Evolutionary conservation across 371 early-diverging fungal species (phyloP).

Genomic region (Fennellomyces sp.): DNA sequence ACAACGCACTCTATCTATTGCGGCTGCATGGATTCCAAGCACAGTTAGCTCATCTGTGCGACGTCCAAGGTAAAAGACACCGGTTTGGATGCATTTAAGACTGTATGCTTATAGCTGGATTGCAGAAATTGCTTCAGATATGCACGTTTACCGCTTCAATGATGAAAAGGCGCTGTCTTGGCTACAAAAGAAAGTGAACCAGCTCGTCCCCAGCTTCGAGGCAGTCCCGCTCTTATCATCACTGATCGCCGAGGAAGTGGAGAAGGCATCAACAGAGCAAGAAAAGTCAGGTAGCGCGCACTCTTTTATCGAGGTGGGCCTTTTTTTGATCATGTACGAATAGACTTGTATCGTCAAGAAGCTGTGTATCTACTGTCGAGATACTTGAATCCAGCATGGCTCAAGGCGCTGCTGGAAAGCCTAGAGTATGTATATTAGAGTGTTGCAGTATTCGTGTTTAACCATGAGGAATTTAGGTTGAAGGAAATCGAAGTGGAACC

Average conservation of each 20-base stretch:
- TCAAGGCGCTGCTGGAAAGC: neutral
- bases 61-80: constrained; percentile 7
- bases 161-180: constrained; percentile 16
- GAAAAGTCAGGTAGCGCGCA: constrained; percentile 8
- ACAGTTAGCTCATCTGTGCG: constrained; percentile 13
- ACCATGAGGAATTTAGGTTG: neutral
- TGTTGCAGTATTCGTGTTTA: neutral
- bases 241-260: neutral
- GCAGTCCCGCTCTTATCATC: neutral
- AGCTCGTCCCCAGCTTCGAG: neutral
- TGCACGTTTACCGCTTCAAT: constrained; percentile 17
- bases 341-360: constrained; percentile 14
- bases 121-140: constrained; percentile 11
- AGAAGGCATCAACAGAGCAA: neutral
- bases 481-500: constrained; percentile 1
- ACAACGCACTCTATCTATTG: neutral
- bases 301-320: neutral
- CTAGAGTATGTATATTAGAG: neutral
- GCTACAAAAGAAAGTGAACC: constrained; percentile 14
- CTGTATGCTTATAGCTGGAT: too few relatives aligned
- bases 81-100: too few relatives aligned
- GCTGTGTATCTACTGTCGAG: constrained; percentile 16
- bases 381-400: constrained; percentile 8
- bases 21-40: neutral
- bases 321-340: neutral